Evolutionary conservation across 169 alveolate species (phyloP).

Genomic region (Cryptosporidium andersoni): DNA sequence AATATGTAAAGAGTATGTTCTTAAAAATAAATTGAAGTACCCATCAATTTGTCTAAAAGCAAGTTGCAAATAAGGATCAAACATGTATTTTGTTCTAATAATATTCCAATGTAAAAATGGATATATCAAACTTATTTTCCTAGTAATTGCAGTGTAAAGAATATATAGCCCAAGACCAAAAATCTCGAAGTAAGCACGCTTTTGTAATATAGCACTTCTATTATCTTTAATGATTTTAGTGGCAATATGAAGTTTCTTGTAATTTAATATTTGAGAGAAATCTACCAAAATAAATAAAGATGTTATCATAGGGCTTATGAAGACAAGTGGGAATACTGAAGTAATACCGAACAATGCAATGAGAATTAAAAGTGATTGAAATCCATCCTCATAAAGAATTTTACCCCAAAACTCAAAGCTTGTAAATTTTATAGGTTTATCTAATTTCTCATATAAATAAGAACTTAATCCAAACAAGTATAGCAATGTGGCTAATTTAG

Average conservation of each 20-base stretch:
- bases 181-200: constrained; percentile 51
- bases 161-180: constrained; percentile 46
- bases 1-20: constrained; percentile 17
- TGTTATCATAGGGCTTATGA: constrained; percentile 37
- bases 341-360: constrained; percentile 45
- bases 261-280: not conserved
- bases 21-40: constrained; percentile 8
- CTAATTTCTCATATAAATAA: constrained; percentile 46
- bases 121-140: constrained; percentile 48
- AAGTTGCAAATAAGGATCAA: constrained; percentile 56
- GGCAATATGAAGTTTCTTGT: not conserved
- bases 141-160: constrained; percentile 7
- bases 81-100: constrained; percentile 32
- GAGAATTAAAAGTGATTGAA: constrained; percentile 24
- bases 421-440: constrained; percentile 26
- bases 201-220: constrained; percentile 16
- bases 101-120: constrained; percentile 43
- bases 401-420: constrained; percentile 53
- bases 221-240: constrained; percentile 20
- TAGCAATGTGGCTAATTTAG: constrained; percentile 3
- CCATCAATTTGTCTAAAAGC: constrained; percentile 27
- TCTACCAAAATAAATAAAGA: constrained; percentile 27
- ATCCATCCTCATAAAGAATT: constrained; percentile 39
- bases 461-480: constrained; percentile 29
- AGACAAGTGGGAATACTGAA: constrained; percentile 27